Conservation (phyloP, 371 early-diverging fungal genomes). For the Rhizomucor miehei region DNA sequence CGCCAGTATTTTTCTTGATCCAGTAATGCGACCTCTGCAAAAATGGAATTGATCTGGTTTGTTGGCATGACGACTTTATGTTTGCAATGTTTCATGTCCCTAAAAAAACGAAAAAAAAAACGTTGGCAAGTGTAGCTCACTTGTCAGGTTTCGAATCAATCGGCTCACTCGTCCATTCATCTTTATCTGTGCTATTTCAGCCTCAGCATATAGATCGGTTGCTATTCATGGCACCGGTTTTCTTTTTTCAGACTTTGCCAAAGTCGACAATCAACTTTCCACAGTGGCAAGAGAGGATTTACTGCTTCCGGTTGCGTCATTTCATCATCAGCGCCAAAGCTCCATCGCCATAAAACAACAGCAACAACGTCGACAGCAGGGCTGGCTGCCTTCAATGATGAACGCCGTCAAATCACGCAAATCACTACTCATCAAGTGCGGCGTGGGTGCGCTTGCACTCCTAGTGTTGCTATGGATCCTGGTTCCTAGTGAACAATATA, state of each 20-base stretch:
- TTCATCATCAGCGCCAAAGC: conserved; percentile 41
- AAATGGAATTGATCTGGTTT: too few species aligned
- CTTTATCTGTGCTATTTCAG: too few species aligned
- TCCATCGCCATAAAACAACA: conserved; percentile 39
- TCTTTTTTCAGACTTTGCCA: background rate
- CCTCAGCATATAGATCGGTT: too few species aligned
- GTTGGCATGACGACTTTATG: too few species aligned
- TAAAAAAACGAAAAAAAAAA: too few species aligned
- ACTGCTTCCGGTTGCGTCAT: conserved; percentile 9
- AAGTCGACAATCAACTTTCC: background rate
- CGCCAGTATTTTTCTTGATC: too few species aligned
- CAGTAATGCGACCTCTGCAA: too few species aligned
- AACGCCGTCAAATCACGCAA: conserved; percentile 20
- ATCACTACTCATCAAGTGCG: conserved; percentile 12
- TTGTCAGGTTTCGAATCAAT: too few species aligned
- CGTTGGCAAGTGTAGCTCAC: too few species aligned
- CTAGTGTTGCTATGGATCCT: conserved; percentile 19
- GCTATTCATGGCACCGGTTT: too few species aligned
- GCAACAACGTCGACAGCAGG: conserved; percentile 28
- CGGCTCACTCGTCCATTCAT: too few species aligned
- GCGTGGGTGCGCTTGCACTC: conserved; percentile 6
- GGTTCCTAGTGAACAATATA: conserved; percentile 12
- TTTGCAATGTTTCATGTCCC: too few species aligned
- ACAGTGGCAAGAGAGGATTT: conserved; percentile 5
- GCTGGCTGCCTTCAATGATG: conserved; percentile 29